These are phyloP conservation scores for Trichosanthes cucumerina DNA, from an alignment of 306 rosid genomes.

Conservation along the genomic window DNA sequence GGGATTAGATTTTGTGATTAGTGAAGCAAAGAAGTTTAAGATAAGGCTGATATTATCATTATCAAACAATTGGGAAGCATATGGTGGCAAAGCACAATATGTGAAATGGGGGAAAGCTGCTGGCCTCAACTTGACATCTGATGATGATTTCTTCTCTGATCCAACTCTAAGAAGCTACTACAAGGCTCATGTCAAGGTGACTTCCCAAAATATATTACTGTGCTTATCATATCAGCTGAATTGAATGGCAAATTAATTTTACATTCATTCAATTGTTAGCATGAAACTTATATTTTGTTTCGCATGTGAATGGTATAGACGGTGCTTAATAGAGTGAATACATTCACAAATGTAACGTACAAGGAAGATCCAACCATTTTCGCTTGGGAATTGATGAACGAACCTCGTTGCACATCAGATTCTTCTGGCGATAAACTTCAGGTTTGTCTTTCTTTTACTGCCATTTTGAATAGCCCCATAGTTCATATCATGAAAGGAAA, in stretches of 20 bases:
- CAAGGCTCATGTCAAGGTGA: constrained; percentile 76
- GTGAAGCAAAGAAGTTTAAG: constrained; percentile 74
- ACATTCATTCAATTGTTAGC: not conserved
- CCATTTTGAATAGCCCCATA: not conserved
- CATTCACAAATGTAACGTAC: constrained; percentile 68
- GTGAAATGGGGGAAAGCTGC: constrained; percentile 89
- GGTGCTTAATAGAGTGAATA: constrained; percentile 75
- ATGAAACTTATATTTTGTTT: constrained; percentile 14
- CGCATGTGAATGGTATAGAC: constrained; percentile 32
- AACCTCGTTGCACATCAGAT: constrained; percentile 84
- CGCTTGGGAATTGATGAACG: constrained; percentile 96
- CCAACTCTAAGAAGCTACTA: constrained; percentile 70
- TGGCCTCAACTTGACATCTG: constrained; percentile 75
- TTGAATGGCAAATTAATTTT: not conserved
- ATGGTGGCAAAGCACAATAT: constrained; percentile 89
- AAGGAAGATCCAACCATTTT: constrained; percentile 89
- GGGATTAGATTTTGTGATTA: constrained; percentile 87
- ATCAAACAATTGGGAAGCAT: constrained; percentile 90
- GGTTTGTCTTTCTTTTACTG: constrained; percentile 29
- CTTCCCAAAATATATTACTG: constrained; percentile 7
- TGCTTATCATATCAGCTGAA: not conserved
- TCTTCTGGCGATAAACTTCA: constrained; percentile 65
- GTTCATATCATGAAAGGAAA: not conserved
- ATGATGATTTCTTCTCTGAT: constrained; percentile 81
- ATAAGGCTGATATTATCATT: constrained; percentile 77